Conservation (phyloP, 495 filamentous ascomycete genomes). For the Amniculicola lignicola region DNA sequence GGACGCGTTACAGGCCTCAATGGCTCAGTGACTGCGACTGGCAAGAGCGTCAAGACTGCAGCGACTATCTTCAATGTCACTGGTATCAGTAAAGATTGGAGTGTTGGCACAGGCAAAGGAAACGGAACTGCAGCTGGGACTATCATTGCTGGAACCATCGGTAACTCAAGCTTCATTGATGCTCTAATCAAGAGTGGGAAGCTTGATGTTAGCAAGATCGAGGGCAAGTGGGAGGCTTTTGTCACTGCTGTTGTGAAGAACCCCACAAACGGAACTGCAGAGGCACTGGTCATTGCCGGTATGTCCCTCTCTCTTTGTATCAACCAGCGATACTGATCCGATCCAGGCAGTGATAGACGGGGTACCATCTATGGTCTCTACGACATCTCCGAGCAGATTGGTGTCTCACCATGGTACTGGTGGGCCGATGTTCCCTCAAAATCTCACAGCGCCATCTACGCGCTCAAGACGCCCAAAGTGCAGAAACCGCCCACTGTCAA, state of each 20-base stretch:
- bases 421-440: conserved; percentile 66
- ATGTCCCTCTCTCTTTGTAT: not conserved
- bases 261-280: conserved; percentile 55
- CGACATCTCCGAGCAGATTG: conserved; percentile 71
- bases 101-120: conserved; percentile 8
- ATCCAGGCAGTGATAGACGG: conserved; percentile 57
- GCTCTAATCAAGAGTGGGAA: conserved; percentile 52
- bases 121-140: conserved; percentile 35
- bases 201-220: conserved; percentile 53
- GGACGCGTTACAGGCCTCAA: conserved; percentile 63
- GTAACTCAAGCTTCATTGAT: conserved; percentile 59
- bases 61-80: conserved; percentile 43
- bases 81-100: conserved; percentile 33
- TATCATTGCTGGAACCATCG: conserved; percentile 70
- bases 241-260: conserved; percentile 56
- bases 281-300: conserved; percentile 65
- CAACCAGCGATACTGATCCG: not conserved
- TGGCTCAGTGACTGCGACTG: conserved; percentile 45
- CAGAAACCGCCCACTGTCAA: conserved; percentile 65
- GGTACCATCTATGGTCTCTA: conserved; percentile 73
- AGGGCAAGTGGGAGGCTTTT: conserved; percentile 70
- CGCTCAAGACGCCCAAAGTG: conserved; percentile 48
- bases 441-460: conserved; percentile 55
- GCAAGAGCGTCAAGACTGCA: conserved; percentile 40
- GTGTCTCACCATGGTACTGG: conserved; percentile 75